Conservation (phyloP, 2,329 filamentous ascomycete genomes). For the Cladosporium sp. region DNA sequence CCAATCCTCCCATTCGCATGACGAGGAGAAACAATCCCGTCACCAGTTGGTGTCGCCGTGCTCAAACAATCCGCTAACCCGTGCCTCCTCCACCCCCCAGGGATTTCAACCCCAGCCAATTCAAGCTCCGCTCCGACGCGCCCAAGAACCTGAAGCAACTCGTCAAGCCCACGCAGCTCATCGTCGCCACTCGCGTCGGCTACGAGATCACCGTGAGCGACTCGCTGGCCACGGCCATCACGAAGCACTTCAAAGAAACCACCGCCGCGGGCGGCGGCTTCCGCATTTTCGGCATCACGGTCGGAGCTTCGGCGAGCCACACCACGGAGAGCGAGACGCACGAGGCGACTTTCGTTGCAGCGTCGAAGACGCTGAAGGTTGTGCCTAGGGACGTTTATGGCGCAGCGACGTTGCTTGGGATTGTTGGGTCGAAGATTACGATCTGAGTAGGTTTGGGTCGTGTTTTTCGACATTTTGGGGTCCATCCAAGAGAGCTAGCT, state of each 20-base stretch:
- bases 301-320: not conserved
- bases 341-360: not conserved
- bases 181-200: not conserved
- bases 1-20: not conserved
- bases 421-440: not conserved
- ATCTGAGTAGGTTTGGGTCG: not conserved
- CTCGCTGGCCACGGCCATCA: not conserved
- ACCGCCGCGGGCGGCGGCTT: not conserved
- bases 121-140: not conserved
- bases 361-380: not conserved
- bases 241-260: not conserved
- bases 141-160: not conserved
- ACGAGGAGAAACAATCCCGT: too few relatives aligned
- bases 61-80: not conserved
- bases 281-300: not conserved
- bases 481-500: too few relatives aligned
- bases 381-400: not conserved
- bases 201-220: not conserved
- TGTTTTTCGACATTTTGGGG: too few relatives aligned
- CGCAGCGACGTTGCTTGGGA: not conserved
- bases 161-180: not conserved
- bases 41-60: not conserved
- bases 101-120: not conserved
- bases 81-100: not conserved
- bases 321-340: not conserved